Percentiles rank a stretch among this genome's conserved stretches.
phyloP scores from a whole-genome alignment of 768 basidiomycete species.

The Pisolithus albus region DNA sequence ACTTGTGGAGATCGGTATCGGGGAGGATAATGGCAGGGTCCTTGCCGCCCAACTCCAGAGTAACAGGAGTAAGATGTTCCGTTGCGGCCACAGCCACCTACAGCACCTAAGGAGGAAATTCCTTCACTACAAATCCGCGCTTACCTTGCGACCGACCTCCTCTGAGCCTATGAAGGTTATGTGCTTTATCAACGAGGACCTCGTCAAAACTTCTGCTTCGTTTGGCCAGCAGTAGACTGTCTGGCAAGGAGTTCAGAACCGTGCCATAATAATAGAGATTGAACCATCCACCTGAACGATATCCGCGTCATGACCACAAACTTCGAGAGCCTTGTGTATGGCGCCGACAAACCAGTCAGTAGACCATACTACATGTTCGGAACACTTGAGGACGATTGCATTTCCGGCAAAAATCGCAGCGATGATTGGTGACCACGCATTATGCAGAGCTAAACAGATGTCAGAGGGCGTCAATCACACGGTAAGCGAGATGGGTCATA shows the following conservation, averaged over 20 bases:
- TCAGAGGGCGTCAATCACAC: slow-evolving; percentile 3
- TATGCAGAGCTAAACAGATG: slow-evolving; percentile 69
- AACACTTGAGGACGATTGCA: slow-evolving; percentile 84
- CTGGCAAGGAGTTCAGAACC: slow-evolving; percentile 27
- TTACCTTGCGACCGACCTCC: slow-evolving; percentile 64
- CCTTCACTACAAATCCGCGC: slow-evolving; percentile 6
- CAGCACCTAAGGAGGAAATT: slow-evolving; percentile 3
- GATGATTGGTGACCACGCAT: slow-evolving; percentile 89
- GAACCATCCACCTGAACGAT: slow-evolving; percentile 65
- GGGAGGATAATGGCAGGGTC: slow-evolving; percentile 90
- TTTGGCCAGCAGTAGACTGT: slow-evolving; percentile 87
- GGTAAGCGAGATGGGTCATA: slow-evolving; percentile 28
- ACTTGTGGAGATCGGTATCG: slow-evolving; percentile 73
- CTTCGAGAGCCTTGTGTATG: slow-evolving; percentile 67
- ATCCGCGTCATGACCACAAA: slow-evolving; percentile 79
- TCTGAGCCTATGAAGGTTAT: slow-evolving; percentile 93
- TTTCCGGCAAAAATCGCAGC: slow-evolving; percentile 90
- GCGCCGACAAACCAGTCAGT: slow-evolving; percentile 76
- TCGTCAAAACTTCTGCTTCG: slow-evolving; percentile 75
- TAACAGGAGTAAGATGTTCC: slow-evolving; percentile 82
- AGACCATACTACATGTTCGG: slow-evolving; percentile 90
- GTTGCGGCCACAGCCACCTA: slow-evolving; percentile 82
- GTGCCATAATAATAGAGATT: not conserved
- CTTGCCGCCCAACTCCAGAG: slow-evolving; percentile 91
- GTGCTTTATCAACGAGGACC: slow-evolving; percentile 75